Evolutionary conservation across 139 green algal species (phyloP).

Genomic region (Chlorella ohadii): DNA sequence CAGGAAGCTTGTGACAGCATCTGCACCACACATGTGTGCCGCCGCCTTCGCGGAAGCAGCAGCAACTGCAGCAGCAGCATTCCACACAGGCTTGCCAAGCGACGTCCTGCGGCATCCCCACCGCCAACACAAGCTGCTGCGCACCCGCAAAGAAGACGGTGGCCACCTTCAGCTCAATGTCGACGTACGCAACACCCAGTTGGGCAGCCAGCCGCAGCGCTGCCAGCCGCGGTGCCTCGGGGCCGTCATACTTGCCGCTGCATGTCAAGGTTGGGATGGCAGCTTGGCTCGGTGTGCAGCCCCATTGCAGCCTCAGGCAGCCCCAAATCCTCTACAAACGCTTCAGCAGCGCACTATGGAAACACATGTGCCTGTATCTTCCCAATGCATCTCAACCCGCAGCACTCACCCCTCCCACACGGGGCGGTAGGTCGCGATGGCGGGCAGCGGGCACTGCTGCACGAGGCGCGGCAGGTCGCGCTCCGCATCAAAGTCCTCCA

Average conservation of each 20-base stretch:
- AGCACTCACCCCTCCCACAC: conserved; percentile 88
- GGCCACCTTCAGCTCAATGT: conserved; percentile 91
- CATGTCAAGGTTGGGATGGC: background rate
- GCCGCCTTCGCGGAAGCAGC: too few species aligned
- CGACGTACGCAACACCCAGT: conserved; percentile 86
- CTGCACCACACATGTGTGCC: too few species aligned
- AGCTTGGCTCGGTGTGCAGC: too few species aligned
- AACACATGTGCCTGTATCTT: too few species aligned
- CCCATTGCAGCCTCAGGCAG: too few species aligned
- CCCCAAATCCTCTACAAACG: too few species aligned
- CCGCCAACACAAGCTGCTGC: too few species aligned
- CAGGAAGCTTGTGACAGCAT: too few species aligned
- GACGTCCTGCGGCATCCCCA: too few species aligned
- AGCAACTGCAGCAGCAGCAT: background rate
- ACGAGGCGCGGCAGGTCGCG: conserved; percentile 73
- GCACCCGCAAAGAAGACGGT: conserved; percentile 76
- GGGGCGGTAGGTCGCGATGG: conserved; percentile 89
- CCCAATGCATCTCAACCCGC: too few species aligned
- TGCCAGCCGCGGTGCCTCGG: conserved; percentile 76
- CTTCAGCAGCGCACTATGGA: too few species aligned
- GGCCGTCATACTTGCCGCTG: conserved; percentile 87
- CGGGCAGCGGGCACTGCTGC: conserved; percentile 64
- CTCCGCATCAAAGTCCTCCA: conserved; percentile 55
- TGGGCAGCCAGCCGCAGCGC: conserved; percentile 77
- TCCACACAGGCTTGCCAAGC: background rate